Percentiles rank a stretch among this genome's conserved stretches.
These are phyloP conservation scores for Blastobotrys robertii DNA, from an alignment of 805 yeast genomes.

Conservation along the genomic window DNA sequence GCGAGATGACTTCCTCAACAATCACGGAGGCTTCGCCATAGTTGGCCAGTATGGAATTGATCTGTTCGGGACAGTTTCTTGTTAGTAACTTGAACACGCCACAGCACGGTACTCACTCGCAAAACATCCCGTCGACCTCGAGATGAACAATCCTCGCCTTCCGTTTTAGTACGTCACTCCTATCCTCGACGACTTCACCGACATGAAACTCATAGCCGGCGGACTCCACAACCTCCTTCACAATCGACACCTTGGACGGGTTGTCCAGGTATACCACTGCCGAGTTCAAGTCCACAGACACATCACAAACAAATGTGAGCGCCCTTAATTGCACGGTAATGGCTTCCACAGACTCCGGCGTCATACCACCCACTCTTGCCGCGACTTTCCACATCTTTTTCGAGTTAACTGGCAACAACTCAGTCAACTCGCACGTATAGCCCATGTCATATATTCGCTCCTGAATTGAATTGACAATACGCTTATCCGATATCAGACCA, in stretches of 20 bases:
- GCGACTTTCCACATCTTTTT: slow-evolving; percentile 37
- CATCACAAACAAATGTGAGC: slow-evolving; percentile 43
- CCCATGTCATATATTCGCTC: slow-evolving; percentile 38
- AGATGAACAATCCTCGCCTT: slow-evolving; percentile 48
- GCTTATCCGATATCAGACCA: slow-evolving; percentile 43
- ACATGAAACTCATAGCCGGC: slow-evolving; percentile 55
- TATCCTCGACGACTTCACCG: slow-evolving; percentile 34
- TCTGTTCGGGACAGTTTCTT: slow-evolving; percentile 49
- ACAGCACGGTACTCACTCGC: slow-evolving; percentile 37
- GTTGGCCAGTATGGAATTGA: slow-evolving; percentile 38
- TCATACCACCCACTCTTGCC: slow-evolving; percentile 63
- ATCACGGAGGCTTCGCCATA: slow-evolving; percentile 48
- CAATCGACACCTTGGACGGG: slow-evolving; percentile 27
- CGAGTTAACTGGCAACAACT: slow-evolving; percentile 48
- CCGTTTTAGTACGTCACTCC: slow-evolving; percentile 38
- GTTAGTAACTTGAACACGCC: background rate
- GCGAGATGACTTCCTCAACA: slow-evolving; percentile 45
- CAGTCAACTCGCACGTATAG: slow-evolving; percentile 42
- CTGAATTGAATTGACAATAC: slow-evolving; percentile 40
- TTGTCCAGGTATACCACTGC: slow-evolving; percentile 48
- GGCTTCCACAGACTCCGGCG: slow-evolving; percentile 59
- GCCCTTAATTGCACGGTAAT: slow-evolving; percentile 35
- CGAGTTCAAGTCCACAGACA: slow-evolving; percentile 47
- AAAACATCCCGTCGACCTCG: slow-evolving; percentile 55
- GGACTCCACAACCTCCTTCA: slow-evolving; percentile 49